A percentile compares a stretch with the other conserved stretches of the same genome.
phyloP scores from a whole-genome alignment of 768 basidiomycete species.

The Panaeolus cyanescens region DNA sequence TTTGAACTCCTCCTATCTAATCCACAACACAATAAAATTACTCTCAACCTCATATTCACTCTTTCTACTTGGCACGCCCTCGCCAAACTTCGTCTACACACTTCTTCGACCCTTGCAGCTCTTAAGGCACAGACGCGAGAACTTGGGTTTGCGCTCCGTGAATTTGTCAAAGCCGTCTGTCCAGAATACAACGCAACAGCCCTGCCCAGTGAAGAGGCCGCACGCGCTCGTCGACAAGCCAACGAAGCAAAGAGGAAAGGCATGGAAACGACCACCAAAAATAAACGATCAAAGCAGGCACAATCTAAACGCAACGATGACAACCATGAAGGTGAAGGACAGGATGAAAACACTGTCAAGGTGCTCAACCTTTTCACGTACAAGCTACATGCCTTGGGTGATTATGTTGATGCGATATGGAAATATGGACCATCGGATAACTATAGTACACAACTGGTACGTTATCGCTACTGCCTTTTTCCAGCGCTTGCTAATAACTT shows the following conservation, averaged over 20 bases:
- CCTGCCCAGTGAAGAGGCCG: conserved; percentile 27
- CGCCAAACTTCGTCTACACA: conserved; percentile 33
- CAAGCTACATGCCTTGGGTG: conserved; percentile 23
- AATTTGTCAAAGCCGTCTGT: conserved; percentile 23
- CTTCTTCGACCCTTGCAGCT: conserved; percentile 10
- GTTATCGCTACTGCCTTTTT: background rate
- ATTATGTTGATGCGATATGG: conserved; percentile 15
- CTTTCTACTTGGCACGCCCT: conserved; percentile 34
- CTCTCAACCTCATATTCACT: conserved; percentile 25
- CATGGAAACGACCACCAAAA: conserved; percentile 1
- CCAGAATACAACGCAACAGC: conserved; percentile 25
- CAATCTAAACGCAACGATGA: no score
- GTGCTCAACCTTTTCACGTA: conserved; percentile 18
- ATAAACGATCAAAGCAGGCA: no score
- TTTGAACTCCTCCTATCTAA: conserved; percentile 34
- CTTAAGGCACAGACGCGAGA: conserved; percentile 12
- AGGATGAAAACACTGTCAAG: no score
- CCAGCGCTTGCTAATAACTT: no score
- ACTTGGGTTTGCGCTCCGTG: conserved; percentile 19
- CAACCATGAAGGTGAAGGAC: no score
- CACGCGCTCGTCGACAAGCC: conserved; percentile 7
- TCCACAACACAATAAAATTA: conserved; percentile 16
- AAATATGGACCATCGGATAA: conserved; percentile 13
- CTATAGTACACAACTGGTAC: conserved; percentile 16
- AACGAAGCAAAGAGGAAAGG: background rate